These are phyloP conservation scores for Plasmodium fragile DNA, from an alignment of 169 alveolate genomes.

Conservation along the genomic window DNA sequence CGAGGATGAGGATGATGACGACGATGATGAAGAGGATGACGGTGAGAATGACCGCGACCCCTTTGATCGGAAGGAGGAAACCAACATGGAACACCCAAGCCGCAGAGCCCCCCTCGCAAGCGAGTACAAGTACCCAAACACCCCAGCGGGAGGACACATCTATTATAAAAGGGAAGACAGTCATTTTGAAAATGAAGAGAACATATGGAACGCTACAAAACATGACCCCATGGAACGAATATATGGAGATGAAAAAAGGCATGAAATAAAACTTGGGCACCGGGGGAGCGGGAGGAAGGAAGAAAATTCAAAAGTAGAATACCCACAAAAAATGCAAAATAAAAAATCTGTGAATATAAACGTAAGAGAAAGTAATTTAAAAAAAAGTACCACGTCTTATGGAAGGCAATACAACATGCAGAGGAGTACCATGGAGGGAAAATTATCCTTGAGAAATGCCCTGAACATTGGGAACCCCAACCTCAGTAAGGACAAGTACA, in stretches of 20 bases:
- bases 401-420: not conserved
- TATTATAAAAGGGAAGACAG: slow-evolving; percentile 29
- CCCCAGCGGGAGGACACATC: not conserved
- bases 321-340: not conserved
- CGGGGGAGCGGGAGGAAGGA: not conserved
- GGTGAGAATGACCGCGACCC: not conserved
- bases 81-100: not conserved
- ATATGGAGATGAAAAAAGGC: slow-evolving; percentile 5
- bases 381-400: not conserved
- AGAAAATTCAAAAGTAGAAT: slow-evolving; percentile 1
- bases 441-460: not conserved
- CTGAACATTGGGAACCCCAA: slow-evolving; percentile 1
- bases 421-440: not conserved
- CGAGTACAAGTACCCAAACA: not conserved
- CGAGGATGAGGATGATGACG: not conserved
- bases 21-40: not conserved
- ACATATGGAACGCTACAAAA: not conserved
- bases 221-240: not conserved
- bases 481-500: not conserved
- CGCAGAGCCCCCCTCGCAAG: not conserved
- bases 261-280: slow-evolving; percentile 10
- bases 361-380: slow-evolving; percentile 18
- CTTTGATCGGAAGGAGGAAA: not conserved
- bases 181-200: slow-evolving; percentile 39
- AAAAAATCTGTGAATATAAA: slow-evolving; percentile 10